Conservation (phyloP, 345 rosid genomes). For the Ceriops zippeliana region DNA sequence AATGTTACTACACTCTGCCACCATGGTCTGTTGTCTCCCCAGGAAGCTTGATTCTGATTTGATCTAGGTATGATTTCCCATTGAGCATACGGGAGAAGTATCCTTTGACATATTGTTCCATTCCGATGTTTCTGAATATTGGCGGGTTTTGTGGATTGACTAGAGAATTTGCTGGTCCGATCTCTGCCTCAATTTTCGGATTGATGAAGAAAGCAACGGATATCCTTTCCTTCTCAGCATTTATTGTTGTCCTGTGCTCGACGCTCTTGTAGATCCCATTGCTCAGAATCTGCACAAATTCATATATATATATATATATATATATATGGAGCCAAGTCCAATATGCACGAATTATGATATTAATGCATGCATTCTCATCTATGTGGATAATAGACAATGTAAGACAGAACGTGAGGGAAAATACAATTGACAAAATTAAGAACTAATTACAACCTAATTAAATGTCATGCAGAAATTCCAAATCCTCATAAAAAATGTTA, state of each 20-base stretch:
- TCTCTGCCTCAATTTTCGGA: slow-evolving; percentile 26
- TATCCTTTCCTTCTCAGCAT: slow-evolving; percentile 21
- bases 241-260: slow-evolving; percentile 31
- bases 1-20: background rate
- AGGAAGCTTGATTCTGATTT: slow-evolving; percentile 13
- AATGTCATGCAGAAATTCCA: too few species aligned
- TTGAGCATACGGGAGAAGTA: slow-evolving; percentile 18
- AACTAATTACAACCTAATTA: too few species aligned
- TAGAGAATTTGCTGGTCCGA: slow-evolving; percentile 26
- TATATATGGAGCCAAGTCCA: too few species aligned
- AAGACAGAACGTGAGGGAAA: too few species aligned
- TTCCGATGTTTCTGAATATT: slow-evolving; percentile 2
- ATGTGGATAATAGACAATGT: too few species aligned
- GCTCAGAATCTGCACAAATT: slow-evolving; percentile 25
- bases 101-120: slow-evolving; percentile 21
- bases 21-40: background rate
- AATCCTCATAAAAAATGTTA: too few species aligned
- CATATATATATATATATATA: too few species aligned
- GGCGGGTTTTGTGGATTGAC: slow-evolving; percentile 24
- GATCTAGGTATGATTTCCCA: slow-evolving; percentile 20
- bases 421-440: too few species aligned
- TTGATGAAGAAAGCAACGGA: slow-evolving; percentile 21
- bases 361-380: too few species aligned
- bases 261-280: slow-evolving; percentile 33
- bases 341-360: too few species aligned